Base-by-base conservation (phyloP, 805 yeast species). In the Candida silvatica region DNA sequence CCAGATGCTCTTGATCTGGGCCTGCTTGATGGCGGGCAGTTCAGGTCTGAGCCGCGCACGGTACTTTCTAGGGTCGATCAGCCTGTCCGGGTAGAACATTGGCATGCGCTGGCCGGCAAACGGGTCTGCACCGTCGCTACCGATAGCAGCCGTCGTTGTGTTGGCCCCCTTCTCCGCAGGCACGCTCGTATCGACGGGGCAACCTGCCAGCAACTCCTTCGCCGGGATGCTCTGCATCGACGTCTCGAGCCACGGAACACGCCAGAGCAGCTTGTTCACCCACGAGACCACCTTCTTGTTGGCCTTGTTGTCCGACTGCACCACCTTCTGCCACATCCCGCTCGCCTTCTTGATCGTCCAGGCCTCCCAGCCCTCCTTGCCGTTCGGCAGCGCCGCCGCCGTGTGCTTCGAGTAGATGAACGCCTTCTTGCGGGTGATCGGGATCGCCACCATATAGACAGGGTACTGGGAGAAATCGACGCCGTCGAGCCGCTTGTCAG, bases 201-300 rank as follows among this genome's bases (percentile, higher is more conserved):
- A 65, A 69, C 27, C 84, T 59, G 24, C 76, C 57, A 56, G 83
- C 68, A 24, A 78, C 25, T 61, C 57, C 38, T 72, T 69, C 3
- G 87, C 75, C 1, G 97, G 97, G 17, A 90, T 71, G 3, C 90
- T 71, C 40, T 75, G 66, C 39, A 88, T 62, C 31, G 86, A 72
- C 47, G 74, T 71, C 50, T 88, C 97, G 44, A 79, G 77, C 73
- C 90, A 88, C 2, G 90, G 85, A 5, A 83, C 74, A 17, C 74
- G 65, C 35, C 72, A 69, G 44, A 87, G 54, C 27, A 80, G 63
- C 36, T 53, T 55, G 29, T 71, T 67, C 12, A 79, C 70, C 41
- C 63, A 62, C 3, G 50, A 34, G 3, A 81, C 86, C 30, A 87
- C 68, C 36, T 63, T 66, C 43, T 69, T 61, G 54, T 85, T 85